phyloP scores from a whole-genome alignment of 441 rosid genomes.

The Erodium trifolium region DNA sequence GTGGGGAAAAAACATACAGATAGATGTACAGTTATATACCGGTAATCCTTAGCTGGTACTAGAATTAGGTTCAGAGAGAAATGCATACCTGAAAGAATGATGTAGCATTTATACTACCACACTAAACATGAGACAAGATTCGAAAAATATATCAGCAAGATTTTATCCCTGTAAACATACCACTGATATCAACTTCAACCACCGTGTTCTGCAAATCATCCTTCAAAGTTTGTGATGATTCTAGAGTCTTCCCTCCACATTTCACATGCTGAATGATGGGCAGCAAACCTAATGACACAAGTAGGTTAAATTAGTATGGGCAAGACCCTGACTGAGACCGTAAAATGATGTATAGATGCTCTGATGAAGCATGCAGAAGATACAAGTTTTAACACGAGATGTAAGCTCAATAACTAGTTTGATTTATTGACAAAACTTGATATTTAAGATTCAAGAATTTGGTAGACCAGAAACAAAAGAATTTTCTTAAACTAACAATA shows the following conservation, averaged over 20 bases:
- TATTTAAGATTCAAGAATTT: not conserved
- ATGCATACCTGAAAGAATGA: not conserved
- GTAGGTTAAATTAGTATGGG: not conserved
- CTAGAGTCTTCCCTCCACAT: slow-evolving; percentile 49
- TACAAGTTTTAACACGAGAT: not conserved
- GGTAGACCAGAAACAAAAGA: slow-evolving; percentile 5
- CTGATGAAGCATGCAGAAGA: slow-evolving; percentile 12
- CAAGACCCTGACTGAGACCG: slow-evolving; percentile 1
- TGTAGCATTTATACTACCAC: not conserved
- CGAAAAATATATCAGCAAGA: not conserved
- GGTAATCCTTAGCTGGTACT: not conserved
- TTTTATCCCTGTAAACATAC: slow-evolving; percentile 32
- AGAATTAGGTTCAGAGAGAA: not conserved
- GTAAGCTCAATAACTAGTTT: slow-evolving; percentile 1
- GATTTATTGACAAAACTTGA: not conserved
- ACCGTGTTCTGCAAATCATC: slow-evolving; percentile 34
- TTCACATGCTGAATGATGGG: slow-evolving; percentile 72
- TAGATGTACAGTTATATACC: not conserved
- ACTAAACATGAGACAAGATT: not conserved
- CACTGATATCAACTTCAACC: slow-evolving; percentile 59
- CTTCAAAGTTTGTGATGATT: slow-evolving; percentile 38
- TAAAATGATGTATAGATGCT: not conserved
- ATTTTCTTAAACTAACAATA: not conserved
- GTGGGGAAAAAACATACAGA: not conserved
- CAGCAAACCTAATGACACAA: slow-evolving; percentile 56